Evolutionary conservation across 2,329 filamentous ascomycete genomes (phyloP).

Genomic region (Elsinoe ampelina): DNA sequence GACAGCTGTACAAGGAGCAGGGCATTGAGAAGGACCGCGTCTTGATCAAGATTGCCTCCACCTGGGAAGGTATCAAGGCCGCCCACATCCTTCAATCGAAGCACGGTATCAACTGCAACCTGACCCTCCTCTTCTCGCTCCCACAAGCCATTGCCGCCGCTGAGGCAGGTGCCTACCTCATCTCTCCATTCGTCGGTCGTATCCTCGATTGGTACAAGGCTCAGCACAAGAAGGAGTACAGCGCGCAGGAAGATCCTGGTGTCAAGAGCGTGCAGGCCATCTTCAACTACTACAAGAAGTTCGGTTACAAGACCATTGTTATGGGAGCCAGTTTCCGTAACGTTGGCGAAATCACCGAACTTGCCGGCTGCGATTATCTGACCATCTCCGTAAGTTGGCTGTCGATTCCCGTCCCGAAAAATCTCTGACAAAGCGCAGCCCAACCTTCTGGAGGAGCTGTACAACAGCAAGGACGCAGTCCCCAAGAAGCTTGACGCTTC

Average conservation of each 20-base stretch:
- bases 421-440: slow-evolving; percentile 46
- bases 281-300: slow-evolving; percentile 99
- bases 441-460: slow-evolving; percentile 85
- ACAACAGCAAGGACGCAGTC: slow-evolving; percentile 70
- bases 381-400: slow-evolving; percentile 72
- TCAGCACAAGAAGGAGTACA: slow-evolving; percentile 84
- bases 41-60: slow-evolving; percentile 98
- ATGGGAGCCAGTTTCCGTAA: slow-evolving; percentile 99
- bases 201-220: slow-evolving; percentile 99
- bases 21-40: slow-evolving; percentile 90
- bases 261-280: slow-evolving; percentile 88
- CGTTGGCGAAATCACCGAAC: slow-evolving; percentile 91
- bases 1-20: slow-evolving; percentile 82
- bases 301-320: slow-evolving; percentile 97
- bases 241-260: slow-evolving; percentile 84
- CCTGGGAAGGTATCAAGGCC: slow-evolving; percentile 99
- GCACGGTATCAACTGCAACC: slow-evolving; percentile 95
- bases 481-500: slow-evolving; percentile 85
- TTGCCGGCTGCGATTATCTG: slow-evolving; percentile 96
- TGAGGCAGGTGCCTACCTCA: slow-evolving; percentile 92
- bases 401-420: background rate
- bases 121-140: slow-evolving; percentile 97
- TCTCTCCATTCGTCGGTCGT: slow-evolving; percentile 97
- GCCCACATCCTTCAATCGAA: slow-evolving; percentile 93
- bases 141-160: slow-evolving; percentile 92